These are phyloP conservation scores for Populus hybrid DNA, from an alignment of 441 rosid species.

Conservation along the genomic window DNA sequence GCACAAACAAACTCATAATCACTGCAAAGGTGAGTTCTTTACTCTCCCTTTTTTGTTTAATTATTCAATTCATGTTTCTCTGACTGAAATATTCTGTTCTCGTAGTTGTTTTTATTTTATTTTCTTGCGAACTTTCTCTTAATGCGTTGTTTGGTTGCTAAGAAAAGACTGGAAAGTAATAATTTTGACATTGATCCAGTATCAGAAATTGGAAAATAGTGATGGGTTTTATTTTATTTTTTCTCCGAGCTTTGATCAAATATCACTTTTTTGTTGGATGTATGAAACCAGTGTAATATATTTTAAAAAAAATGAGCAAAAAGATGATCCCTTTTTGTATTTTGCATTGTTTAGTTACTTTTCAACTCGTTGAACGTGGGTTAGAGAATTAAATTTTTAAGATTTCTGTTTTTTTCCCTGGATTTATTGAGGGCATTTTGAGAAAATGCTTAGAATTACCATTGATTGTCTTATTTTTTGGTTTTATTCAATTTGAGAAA, in stretches of 20 bases:
- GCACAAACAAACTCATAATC: neutral
- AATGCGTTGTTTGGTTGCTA: neutral
- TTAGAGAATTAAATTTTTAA: too few relatives aligned
- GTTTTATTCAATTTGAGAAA: conserved; percentile 18
- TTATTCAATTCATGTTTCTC: neutral
- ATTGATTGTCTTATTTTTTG: conserved; percentile 16
- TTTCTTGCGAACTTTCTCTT: neutral
- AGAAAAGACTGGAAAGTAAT: neutral
- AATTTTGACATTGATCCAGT: neutral
- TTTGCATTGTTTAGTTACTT: neutral
- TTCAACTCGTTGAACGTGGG: neutral
- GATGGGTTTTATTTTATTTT: conserved; percentile 2
- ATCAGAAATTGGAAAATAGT: neutral
- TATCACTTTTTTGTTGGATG: neutral
- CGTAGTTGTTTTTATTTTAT: neutral
- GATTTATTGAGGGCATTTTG: neutral
- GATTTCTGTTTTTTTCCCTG: neutral
- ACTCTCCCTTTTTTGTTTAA: neutral
- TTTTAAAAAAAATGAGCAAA: neutral
- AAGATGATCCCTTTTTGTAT: neutral
- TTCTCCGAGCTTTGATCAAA: neutral
- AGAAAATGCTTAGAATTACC: conserved; percentile 9
- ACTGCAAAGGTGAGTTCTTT: neutral
- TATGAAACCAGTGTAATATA: neutral
- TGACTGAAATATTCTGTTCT: neutral